Conservation (phyloP, 2,329 filamentous ascomycete species). For the Plenodomus lindquistii region DNA sequence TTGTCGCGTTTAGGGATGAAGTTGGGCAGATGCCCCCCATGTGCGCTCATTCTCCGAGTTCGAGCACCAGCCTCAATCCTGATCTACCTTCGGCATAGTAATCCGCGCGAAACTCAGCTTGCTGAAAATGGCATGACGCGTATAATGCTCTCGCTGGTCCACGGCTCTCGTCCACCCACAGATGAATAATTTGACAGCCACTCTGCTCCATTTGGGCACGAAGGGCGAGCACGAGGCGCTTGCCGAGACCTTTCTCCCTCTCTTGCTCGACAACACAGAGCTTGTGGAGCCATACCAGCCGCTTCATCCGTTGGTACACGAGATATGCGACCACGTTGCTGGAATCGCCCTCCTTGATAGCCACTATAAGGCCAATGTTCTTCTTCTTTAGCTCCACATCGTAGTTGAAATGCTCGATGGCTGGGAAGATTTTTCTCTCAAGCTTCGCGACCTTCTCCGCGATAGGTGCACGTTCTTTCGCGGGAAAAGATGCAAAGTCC, state of each 20-base stretch:
- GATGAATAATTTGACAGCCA: conserved; percentile 53
- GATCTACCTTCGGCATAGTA: conserved; percentile 57
- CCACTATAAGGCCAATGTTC: conserved; percentile 51
- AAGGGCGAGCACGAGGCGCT: conserved; percentile 51
- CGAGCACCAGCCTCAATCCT: conserved; percentile 37
- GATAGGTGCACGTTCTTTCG: conserved; percentile 24
- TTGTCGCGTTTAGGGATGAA: background rate
- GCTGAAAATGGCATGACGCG: conserved; percentile 50
- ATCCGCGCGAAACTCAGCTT: conserved; percentile 51
- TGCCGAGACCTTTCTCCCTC: conserved; percentile 53
- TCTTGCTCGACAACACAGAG: conserved; percentile 54
- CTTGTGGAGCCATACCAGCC: conserved; percentile 55
- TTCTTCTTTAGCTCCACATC: conserved; percentile 54
- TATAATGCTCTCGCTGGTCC: conserved; percentile 52
- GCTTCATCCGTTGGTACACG: conserved; percentile 29
- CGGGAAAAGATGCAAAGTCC: conserved; percentile 17
- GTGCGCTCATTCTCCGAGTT: conserved; percentile 16
- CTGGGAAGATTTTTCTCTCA: conserved; percentile 56
- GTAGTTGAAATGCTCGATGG: conserved; percentile 56
- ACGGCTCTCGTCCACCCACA: conserved; percentile 58
- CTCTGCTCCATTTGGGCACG: conserved; percentile 48
- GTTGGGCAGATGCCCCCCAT: background rate
- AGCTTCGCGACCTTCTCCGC: conserved; percentile 35
- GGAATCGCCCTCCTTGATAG: conserved; percentile 17
- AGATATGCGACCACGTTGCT: conserved; percentile 49